These are phyloP conservation scores for Rickenella mellea DNA, from an alignment of 768 basidiomycete species.

Conservation along the genomic window DNA sequence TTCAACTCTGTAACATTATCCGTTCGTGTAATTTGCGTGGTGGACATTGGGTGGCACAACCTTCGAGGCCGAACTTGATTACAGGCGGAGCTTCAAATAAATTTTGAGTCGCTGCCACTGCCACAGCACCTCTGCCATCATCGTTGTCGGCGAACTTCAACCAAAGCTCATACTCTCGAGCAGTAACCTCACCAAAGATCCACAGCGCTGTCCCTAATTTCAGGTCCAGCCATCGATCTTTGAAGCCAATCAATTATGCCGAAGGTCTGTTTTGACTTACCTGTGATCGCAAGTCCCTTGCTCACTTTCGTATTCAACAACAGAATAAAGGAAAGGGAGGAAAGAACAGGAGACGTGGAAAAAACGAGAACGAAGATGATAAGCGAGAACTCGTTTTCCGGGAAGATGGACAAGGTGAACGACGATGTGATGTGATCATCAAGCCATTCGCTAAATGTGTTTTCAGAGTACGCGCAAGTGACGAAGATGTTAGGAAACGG, in stretches of 20 bases:
- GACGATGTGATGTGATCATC: neutral
- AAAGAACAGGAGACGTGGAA: constrained; percentile 98
- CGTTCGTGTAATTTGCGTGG: too few relatives aligned
- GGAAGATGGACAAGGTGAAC: constrained; percentile 82
- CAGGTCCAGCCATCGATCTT: too few relatives aligned
- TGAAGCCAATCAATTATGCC: constrained; percentile 33
- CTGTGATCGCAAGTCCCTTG: constrained; percentile 11
- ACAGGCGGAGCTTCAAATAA: too few relatives aligned
- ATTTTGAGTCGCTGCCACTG: too few relatives aligned
- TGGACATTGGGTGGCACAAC: too few relatives aligned
- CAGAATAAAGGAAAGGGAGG: constrained; percentile 91
- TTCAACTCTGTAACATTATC: too few relatives aligned
- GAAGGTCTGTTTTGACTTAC: constrained; percentile 27
- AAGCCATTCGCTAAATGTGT: neutral
- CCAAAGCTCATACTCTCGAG: too few relatives aligned
- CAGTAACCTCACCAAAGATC: too few relatives aligned
- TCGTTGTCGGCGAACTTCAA: too few relatives aligned
- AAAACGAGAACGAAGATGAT: constrained; percentile 99
- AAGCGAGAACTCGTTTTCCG: constrained; percentile 98
- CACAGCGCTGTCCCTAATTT: too few relatives aligned
- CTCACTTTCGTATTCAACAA: constrained; percentile 3
- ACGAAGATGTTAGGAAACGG: constrained; percentile 99
- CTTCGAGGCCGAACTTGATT: too few relatives aligned
- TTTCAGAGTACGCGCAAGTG: constrained; percentile 88
- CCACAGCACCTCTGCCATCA: too few relatives aligned